Evolutionary conservation across 345 rosid species (phyloP).

Genomic region (Populus tremula): DNA sequence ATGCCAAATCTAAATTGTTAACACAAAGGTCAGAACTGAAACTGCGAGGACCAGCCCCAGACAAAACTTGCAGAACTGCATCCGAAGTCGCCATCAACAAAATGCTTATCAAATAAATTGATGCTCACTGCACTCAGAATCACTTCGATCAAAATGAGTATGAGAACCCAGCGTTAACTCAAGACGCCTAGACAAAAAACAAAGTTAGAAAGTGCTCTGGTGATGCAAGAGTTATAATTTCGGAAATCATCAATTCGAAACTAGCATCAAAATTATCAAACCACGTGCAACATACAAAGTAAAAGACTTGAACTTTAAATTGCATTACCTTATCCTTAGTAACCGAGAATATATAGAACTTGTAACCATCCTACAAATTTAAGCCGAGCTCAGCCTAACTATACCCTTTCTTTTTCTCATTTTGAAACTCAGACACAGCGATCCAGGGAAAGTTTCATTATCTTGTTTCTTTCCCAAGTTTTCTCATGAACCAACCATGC

Average conservation of each 20-base stretch:
- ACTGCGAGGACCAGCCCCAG: conserved; percentile 37
- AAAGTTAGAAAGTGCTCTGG: not conserved
- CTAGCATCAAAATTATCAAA: not conserved
- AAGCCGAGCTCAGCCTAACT: not conserved
- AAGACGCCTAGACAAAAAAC: not conserved
- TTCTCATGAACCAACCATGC: not conserved
- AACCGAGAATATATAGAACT: not conserved
- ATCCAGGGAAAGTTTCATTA: not conserved
- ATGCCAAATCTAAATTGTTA: conserved; percentile 22
- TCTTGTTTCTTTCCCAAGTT: not conserved
- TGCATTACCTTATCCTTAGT: not conserved
- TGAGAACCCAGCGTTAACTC: not conserved
- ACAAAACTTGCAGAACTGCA: conserved; percentile 46
- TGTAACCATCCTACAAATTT: not conserved
- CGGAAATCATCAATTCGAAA: not conserved
- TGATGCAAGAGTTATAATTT: not conserved
- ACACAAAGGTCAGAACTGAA: conserved; percentile 28
- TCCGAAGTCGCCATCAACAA: conserved; percentile 46
- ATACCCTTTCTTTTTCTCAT: no score
- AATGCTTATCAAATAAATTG: conserved; percentile 5
- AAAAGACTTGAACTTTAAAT: not conserved
- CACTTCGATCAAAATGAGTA: not conserved
- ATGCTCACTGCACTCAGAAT: not conserved
- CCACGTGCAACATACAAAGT: not conserved
- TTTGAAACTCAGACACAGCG: not conserved